phyloP scores from a whole-genome alignment of 139 green algal genomes.

The Volvox africanus region DNA sequence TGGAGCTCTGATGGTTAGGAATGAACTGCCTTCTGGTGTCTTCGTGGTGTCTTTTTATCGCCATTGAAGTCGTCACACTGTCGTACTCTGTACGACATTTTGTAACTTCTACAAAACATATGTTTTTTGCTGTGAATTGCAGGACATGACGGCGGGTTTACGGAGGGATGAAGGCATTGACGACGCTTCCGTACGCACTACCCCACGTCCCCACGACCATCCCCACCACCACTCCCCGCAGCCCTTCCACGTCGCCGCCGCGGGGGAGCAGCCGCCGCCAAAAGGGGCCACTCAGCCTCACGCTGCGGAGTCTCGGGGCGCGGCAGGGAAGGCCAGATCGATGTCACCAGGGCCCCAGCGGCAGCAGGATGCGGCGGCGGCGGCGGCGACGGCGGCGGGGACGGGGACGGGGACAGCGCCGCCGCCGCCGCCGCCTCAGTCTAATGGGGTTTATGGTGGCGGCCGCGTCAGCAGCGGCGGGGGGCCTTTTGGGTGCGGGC shows the following conservation, averaged over 20 bases:
- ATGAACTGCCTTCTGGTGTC: too few species aligned
- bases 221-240: neutral
- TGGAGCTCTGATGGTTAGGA: too few species aligned
- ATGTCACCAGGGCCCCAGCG: neutral
- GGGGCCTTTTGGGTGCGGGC: conserved; percentile 63
- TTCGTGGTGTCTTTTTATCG: too few species aligned
- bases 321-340: neutral
- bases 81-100: too few species aligned
- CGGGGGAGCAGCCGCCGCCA: neutral
- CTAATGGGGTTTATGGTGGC: neutral
- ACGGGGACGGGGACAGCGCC: too few species aligned
- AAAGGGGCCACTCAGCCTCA: neutral
- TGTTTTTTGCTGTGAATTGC: too few species aligned
- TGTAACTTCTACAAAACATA: too few species aligned
- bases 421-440: neutral
- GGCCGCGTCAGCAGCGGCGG: neutral
- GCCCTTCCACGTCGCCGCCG: neutral
- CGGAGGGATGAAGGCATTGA: conserved; percentile 27
- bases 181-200: conserved; percentile 9
- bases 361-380: conserved; percentile 2
- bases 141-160: too few species aligned
- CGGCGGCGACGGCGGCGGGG: neutral
- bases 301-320: neutral
- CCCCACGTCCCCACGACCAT: neutral
- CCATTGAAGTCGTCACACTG: too few species aligned